A percentile compares a stretch with the other conserved stretches of the same genome.
Evolutionary conservation across 2,329 filamentous ascomycete genomes (phyloP).

Genomic region (Beauveria sp.): DNA sequence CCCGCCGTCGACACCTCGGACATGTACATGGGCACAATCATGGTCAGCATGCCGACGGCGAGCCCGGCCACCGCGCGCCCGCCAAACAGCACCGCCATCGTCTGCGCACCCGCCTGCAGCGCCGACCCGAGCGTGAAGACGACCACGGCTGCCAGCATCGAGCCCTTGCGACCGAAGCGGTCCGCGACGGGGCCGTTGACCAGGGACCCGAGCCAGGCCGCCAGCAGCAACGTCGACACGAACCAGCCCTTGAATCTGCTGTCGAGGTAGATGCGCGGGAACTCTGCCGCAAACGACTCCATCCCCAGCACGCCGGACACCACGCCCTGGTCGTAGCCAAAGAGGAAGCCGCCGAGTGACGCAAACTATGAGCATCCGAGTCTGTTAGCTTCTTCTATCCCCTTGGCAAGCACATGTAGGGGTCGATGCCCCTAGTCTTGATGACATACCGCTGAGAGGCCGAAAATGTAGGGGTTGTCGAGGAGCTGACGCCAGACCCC

Average conservation of each 20-base stretch:
- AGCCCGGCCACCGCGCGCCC: conserved; percentile 37
- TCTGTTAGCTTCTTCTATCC: neutral
- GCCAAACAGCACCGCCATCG: conserved; percentile 32
- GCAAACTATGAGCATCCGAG: conserved; percentile 18
- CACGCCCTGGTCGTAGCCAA: conserved; percentile 43
- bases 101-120: conserved; percentile 34
- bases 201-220: conserved; percentile 42
- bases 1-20: conserved; percentile 40
- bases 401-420: too few relatives aligned
- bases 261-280: conserved; percentile 31
- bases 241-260: conserved; percentile 45
- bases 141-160: conserved; percentile 27
- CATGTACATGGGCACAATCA: conserved; percentile 37
- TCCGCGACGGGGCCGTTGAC: conserved; percentile 32
- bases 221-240: conserved; percentile 39
- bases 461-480: conserved; percentile 36
- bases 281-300: conserved; percentile 30
- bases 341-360: conserved; percentile 35
- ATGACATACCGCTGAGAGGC: conserved; percentile 31
- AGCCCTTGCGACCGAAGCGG: conserved; percentile 25
- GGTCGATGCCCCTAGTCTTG: neutral
- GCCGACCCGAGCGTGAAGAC: conserved; percentile 34
- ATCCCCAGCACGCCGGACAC: conserved; percentile 39
- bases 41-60: conserved; percentile 32
- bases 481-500: conserved; percentile 20